Percentiles rank a stretch among this genome's conserved stretches.
Conservation (phyloP, 805 yeast species). For the Yamadazyma laniorum region DNA sequence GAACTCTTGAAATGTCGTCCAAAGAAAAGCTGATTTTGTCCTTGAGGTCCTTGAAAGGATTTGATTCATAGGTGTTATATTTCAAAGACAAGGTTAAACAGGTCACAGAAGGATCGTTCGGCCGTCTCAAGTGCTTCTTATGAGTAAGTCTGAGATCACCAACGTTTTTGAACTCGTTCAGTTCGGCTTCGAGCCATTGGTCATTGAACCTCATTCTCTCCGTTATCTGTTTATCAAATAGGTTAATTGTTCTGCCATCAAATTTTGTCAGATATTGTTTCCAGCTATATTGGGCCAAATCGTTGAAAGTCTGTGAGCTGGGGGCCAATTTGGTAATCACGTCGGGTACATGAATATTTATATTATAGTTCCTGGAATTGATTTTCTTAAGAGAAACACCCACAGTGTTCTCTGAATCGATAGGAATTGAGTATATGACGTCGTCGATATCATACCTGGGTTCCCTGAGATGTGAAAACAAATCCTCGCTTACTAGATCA, state of each 20-base stretch:
- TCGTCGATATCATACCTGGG: conserved; percentile 26
- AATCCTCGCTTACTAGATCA: conserved; percentile 18
- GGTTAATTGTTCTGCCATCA: conserved; percentile 11
- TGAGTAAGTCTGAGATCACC: background rate
- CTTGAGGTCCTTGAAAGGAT: conserved; percentile 27
- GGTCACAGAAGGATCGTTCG: conserved; percentile 7
- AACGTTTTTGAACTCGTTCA: conserved; percentile 15
- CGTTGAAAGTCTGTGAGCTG: conserved; percentile 18
- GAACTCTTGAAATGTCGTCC: conserved; percentile 23
- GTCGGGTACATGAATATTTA: conserved; percentile 46
- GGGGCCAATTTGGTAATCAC: conserved; percentile 35
- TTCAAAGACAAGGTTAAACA: conserved; percentile 38
- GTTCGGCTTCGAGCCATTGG: conserved; percentile 17
- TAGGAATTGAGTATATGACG: conserved; percentile 30
- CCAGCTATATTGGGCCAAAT: conserved; percentile 2
- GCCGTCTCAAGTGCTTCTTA: background rate
- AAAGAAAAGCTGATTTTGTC: conserved; percentile 26
- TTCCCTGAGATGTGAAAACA: conserved; percentile 31
- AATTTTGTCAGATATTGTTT: background rate
- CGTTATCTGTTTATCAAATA: conserved; percentile 18
- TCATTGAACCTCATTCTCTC: conserved; percentile 17
- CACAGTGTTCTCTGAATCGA: conserved; percentile 9
- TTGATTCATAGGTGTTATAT: conserved; percentile 32
- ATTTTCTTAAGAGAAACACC: conserved; percentile 39
- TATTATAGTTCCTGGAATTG: conserved; percentile 31